Conservation (phyloP, 139 green algal genomes). For the Coelastrella sp. region DNA sequence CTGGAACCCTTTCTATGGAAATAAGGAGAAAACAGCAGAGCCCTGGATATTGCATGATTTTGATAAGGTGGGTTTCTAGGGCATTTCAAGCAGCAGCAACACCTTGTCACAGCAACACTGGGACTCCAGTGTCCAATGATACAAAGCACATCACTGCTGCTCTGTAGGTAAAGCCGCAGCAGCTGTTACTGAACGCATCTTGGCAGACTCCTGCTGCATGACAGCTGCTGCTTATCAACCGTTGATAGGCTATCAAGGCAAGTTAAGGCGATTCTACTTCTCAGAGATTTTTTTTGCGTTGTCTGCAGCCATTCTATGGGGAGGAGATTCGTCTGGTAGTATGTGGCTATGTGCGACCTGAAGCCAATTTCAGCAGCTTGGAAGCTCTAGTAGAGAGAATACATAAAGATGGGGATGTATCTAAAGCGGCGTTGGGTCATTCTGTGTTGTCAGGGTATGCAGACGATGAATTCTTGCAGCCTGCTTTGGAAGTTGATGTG, state of each 20-base stretch:
- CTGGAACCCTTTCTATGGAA: constrained; percentile 92
- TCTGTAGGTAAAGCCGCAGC: no score
- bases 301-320: constrained; percentile 84
- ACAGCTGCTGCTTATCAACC: no score
- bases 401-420: constrained; percentile 77
- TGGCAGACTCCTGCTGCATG: no score
- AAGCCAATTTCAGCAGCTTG: constrained; percentile 87
- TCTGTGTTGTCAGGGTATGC: constrained; percentile 43
- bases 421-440: constrained; percentile 64
- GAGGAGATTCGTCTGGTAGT: constrained; percentile 77
- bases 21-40: constrained; percentile 77
- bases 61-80: constrained; percentile 55
- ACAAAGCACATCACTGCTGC: no score
- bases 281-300: not conserved
- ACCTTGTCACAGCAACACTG: no score
- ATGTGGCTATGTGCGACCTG: constrained; percentile 90
- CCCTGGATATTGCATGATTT: constrained; percentile 91
- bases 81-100: not conserved
- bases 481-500: not conserved
- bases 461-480: constrained; percentile 66
- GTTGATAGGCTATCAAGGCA: no score
- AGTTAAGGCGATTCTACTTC: no score
- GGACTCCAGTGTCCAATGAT: no score
- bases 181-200: no score
- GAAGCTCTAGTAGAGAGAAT: constrained; percentile 85